Base-by-base conservation (phyloP, 2,329 filamentous ascomycete genomes). In the Epichloe sp. region DNA sequence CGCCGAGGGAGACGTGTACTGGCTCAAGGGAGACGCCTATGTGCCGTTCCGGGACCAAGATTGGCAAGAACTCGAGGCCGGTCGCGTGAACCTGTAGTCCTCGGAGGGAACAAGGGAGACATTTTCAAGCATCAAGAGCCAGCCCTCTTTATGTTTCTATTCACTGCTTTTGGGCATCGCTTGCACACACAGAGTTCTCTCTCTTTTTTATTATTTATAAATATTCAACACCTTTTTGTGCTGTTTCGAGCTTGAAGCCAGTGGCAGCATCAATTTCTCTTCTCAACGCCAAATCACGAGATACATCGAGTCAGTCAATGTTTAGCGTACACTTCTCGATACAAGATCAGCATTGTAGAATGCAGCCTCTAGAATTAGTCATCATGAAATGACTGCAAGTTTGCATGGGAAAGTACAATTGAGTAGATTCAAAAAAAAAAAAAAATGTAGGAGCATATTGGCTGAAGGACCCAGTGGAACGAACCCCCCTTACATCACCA, bases 11-110 rank as follows among this genome's bases (percentile, higher is more conserved):
- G 70, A 76, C 1, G 64, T 85, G 44, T 84, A 71, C 59, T 91
- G 86, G 84, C 68, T 89, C 15, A 77, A 74, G 58, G 75, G 73
- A 0, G 77, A 78, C 23, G 73, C 71, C 0, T 95, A 95, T 65
- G 77, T 81, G 34, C 75, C 69, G 7, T 95, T 95, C 65, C 69
- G 68, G 1, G 66, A 74, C 55, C 69, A 66, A 51, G 84, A 94
- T 44, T 95, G 88, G 88, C 70, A 76, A 38, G 72, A 71, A 51
- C 63, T 95, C 56, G 76, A 76, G 38, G 79, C 69, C 1, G 88
- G 88, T 1, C 74, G 74, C 54, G 83, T 87, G 19, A 91, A 83
- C 70, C 67, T 94, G 55, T 91, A 63, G 52, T 51, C 35, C 21
- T 37, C 11, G 2, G 23, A 37, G 23, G 19, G 5, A 8, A 15